phyloP scores from a whole-genome alignment of 257 asterid genomes.

The Avicennia marina region DNA sequence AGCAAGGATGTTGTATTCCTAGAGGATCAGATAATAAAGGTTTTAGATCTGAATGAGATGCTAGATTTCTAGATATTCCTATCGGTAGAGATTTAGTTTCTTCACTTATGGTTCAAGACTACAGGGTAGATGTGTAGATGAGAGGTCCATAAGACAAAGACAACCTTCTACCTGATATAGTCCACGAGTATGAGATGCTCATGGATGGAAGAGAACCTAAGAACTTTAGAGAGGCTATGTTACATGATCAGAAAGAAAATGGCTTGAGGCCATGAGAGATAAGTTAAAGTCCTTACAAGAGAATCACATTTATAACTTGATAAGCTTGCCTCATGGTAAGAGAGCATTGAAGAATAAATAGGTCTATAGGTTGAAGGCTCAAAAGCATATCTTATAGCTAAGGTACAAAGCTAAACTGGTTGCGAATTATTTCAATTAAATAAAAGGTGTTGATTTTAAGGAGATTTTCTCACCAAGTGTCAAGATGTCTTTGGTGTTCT shows the following conservation, averaged over 20 bases:
- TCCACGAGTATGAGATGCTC: background rate
- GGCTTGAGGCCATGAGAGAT: background rate
- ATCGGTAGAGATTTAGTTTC: too few species aligned
- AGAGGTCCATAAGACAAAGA: background rate
- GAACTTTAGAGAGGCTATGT: background rate
- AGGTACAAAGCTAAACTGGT: conserved; percentile 2
- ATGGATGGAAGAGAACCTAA: background rate
- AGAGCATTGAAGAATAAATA: background rate
- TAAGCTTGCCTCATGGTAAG: background rate
- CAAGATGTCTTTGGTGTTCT: background rate
- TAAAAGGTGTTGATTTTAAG: background rate
- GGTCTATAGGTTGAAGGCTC: background rate
- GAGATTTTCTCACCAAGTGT: background rate
- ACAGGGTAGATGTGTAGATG: too few species aligned
- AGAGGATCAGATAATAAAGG: background rate
- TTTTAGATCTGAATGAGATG: too few species aligned
- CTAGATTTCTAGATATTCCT: too few species aligned
- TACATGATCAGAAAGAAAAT: background rate
- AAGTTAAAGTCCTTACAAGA: background rate
- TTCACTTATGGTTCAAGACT: too few species aligned
- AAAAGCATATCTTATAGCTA: background rate
- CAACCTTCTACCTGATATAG: background rate
- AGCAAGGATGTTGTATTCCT: background rate
- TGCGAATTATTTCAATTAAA: background rate
- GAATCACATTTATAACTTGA: background rate